Conservation (phyloP, 148 eudicot species). For the Rhododendron griersonianum region DNA sequence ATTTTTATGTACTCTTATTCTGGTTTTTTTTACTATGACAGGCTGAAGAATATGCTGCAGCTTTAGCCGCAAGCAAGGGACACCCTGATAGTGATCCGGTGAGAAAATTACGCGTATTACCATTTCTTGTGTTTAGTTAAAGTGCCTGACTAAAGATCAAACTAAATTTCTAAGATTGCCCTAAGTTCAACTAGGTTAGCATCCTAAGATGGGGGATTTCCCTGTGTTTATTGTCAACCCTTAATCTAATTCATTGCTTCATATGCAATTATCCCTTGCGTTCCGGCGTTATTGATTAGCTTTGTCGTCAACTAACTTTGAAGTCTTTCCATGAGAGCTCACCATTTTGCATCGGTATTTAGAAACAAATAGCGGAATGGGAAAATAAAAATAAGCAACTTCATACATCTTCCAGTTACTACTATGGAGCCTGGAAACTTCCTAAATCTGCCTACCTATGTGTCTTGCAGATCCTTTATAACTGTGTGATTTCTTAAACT, state of each 20-base stretch:
- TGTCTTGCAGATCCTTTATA: background rate
- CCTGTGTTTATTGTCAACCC: background rate
- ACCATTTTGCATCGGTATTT: background rate
- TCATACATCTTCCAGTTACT: background rate
- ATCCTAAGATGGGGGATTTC: background rate
- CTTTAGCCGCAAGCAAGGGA: slow-evolving; percentile 78
- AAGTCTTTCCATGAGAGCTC: background rate
- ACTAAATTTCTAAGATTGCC: background rate
- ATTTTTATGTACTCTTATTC: background rate
- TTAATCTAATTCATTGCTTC: background rate
- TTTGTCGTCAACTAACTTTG: background rate
- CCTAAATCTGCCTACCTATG: background rate
- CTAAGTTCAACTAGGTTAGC: background rate
- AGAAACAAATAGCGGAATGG: background rate
- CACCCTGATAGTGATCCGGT: slow-evolving; percentile 58
- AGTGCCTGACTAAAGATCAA: background rate
- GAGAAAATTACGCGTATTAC: slow-evolving; percentile 5
- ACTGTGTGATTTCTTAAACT: background rate
- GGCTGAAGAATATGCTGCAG: slow-evolving; percentile 94
- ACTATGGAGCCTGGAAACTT: background rate
- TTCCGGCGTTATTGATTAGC: background rate
- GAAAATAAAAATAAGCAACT: background rate
- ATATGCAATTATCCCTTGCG: background rate
- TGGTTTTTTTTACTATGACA: slow-evolving; percentile 5
- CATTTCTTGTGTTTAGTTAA: background rate